Evolutionary conservation across 768 basidiomycete genomes (phyloP), one percentile per base, ranked within the genome.

Genomic region (Panellus pusillus): DNA sequence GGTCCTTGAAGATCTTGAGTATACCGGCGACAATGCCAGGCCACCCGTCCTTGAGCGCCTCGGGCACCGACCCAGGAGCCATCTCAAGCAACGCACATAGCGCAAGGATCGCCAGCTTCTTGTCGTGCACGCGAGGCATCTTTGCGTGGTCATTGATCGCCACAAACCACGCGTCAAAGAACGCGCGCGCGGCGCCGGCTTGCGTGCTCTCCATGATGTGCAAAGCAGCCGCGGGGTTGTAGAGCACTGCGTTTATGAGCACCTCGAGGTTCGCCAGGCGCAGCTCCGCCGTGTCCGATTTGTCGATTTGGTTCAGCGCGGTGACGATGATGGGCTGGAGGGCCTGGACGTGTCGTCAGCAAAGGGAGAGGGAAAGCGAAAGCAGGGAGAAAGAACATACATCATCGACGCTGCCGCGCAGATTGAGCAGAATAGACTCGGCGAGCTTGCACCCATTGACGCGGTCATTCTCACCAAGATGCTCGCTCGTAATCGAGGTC

Each of bases 41-140:
- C 90, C 91, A 93, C 11, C 86, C 88, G 5, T 84, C 83, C 54
- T 79, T 77, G 57, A 92, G 69, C 15, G 70, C 67, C 38, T 77
- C 76, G 2, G 88, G 90, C 32, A 91, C 76, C 44, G 65, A 66
- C 9, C 68, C 66, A 2, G 80, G 78, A 12, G 83, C 75, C 69
- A 91, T 72, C 70, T 93, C 90, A 65, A 96, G 73, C 54, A 94
- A 70, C 41, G 84, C 83, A 57, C 86, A 89, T 52, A 95, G 68
- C 9, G 92, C 83, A 52, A 90, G 66, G 51, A 94, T 82, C 61
- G 81, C 83, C 52, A 95, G 73, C 70, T 88, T 92, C 79, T 93
- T 93, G 72, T 95, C 92, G 65, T 96, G 92, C 40, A 96, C 91
- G 17, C 92, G 82, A 12, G 91, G 89, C 32, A 93, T 78, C 44